These are phyloP conservation scores for Mortierella sp. DNA, from an alignment of 371 early-diverging fungal species.

Conservation along the genomic window DNA sequence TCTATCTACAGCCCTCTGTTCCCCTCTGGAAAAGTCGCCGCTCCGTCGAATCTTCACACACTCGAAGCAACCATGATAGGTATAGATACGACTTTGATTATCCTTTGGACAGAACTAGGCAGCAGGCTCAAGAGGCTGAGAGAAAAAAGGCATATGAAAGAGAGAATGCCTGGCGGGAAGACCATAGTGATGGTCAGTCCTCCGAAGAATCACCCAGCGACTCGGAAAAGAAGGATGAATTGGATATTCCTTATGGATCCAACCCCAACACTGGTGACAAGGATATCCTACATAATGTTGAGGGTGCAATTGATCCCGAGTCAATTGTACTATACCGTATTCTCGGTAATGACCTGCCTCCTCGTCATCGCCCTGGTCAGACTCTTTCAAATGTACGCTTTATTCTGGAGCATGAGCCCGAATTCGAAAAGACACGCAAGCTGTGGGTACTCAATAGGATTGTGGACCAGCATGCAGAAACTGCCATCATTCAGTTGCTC, in stretches of 20 bases:
- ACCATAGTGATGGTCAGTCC: conserved; percentile 4
- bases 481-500: conserved; percentile 68
- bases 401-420: conserved; percentile 75
- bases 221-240: not conserved
- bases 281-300: not conserved
- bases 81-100: conserved; percentile 46
- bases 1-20: conserved; percentile 42
- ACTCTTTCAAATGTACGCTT: conserved; percentile 76
- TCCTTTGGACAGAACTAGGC: conserved; percentile 38
- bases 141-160: conserved; percentile 32
- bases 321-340: conserved; percentile 75
- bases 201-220: conserved; percentile 3
- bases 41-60: conserved; percentile 18
- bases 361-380: conserved; percentile 77
- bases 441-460: conserved; percentile 78
- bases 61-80: conserved; percentile 49
- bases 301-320: conserved; percentile 53
- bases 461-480: conserved; percentile 69
- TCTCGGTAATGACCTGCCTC: conserved; percentile 80
- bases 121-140: conserved; percentile 47
- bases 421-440: conserved; percentile 72
- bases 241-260: conserved; percentile 9
- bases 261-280: not conserved
- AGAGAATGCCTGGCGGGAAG: conserved; percentile 15
- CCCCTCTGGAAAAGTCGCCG: conserved; percentile 30